Evolutionary conservation across 169 alveolate species (phyloP).

Genomic region (Amoebophrya sp.): DNA sequence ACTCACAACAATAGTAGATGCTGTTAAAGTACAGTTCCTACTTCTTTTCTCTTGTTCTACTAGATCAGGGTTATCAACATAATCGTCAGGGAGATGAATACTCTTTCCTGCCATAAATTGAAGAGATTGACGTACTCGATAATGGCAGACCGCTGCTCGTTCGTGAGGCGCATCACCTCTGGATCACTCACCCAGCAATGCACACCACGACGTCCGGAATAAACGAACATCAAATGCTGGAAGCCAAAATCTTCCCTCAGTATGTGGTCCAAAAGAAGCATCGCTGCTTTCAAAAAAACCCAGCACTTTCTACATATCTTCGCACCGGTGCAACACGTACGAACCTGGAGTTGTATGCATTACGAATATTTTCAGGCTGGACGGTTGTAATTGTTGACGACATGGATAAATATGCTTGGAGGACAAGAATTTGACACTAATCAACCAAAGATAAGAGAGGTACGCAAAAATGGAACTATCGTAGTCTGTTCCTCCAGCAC

Average conservation of each 20-base stretch:
- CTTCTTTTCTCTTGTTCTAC: too few species aligned
- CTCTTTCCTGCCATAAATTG: neutral
- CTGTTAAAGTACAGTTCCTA: too few species aligned
- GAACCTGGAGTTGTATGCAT: constrained; percentile 52
- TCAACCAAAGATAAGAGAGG: too few species aligned
- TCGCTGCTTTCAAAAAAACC: neutral
- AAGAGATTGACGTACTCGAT: constrained; percentile 10
- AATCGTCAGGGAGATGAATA: too few species aligned
- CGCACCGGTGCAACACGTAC: constrained; percentile 94
- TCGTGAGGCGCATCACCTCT: constrained; percentile 28
- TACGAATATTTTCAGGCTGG: too few species aligned
- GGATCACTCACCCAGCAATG: constrained; percentile 95
- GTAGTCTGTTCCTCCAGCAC: too few species aligned
- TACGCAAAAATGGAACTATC: too few species aligned
- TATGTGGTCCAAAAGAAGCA: constrained; percentile 61
- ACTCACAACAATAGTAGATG: too few species aligned
- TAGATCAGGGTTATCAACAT: too few species aligned
- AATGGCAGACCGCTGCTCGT: constrained; percentile 32
- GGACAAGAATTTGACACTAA: too few species aligned
- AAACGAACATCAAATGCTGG: constrained; percentile 82
- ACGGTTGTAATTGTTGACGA: too few species aligned
- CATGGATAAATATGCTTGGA: too few species aligned
- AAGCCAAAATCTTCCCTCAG: constrained; percentile 90
- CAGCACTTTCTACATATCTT: constrained; percentile 65
- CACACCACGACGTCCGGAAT: constrained; percentile 96